Base-by-base conservation (phyloP, 2,329 filamentous ascomycete genomes). In the Harringtonia lauricola region DNA sequence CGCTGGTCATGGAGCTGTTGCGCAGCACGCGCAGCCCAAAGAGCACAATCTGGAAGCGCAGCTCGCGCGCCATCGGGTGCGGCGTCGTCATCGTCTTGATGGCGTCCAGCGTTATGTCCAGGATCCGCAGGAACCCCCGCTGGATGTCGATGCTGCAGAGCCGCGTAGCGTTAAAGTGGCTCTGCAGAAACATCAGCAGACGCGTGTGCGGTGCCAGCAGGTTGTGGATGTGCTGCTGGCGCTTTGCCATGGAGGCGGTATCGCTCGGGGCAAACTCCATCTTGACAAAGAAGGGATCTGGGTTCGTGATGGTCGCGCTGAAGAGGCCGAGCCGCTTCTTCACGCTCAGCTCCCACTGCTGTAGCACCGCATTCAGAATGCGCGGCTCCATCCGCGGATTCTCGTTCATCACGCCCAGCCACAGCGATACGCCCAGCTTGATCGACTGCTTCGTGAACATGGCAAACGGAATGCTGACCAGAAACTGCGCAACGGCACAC, bases 321-420 rank as follows among this genome's bases (percentile, higher is more conserved):
- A 98, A 98, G 19, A 96, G 72, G 12, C 92, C 92, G 42, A 83
- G 74, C 49, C 77, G 79, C 53, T 77, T 81, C 46, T 85, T 75
- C 37, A 95, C 80, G 4, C 84, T 92, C 45, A 74, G 71, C 61
- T 96, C 90, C 86, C 90, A 98, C 50, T 90, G 85, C 57, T 92
- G 83, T 10, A 84, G 83, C 54, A 96, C 86, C 58, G 94, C 87
- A 42, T 80, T 81, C 28, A 98, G 65, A 44, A 99, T 79, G 48
- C 88, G 81, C 9, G 90, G 76, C 60, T 95, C 88, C 62, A 95
- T 81, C 44, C 77, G 76, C 3, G 89, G 86, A 55, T 95, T 96
- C 60, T 98, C 92, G 55, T 96, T 92, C 56, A 96, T 94, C 14
- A 96, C 86, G 22, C 92, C 92, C 48, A 95, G 79, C 92, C 92